Base-by-base conservation (phyloP, 78 protist genomes). In the Dictyostelium firmibasis region DNA sequence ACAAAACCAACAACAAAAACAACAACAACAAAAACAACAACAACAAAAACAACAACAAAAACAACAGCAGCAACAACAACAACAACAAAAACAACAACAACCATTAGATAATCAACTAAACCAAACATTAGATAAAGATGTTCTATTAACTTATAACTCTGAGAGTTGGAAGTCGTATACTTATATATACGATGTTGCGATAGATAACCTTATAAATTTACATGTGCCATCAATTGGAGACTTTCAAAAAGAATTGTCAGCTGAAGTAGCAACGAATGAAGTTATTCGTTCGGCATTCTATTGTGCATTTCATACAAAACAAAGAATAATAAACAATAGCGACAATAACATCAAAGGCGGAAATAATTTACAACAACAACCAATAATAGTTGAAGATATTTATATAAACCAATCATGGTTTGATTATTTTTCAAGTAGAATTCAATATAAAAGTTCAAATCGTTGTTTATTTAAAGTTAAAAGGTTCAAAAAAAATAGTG, bases 231-330 rank as follows among this genome's bases (percentile, higher is more conserved):
- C 86, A 16, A 44, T 64, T 33, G 43, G 25, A n/a, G 81, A 75
- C 20, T 67, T 85, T 60, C 70, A 85, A 50, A 74, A 87, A 11
- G 50, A 53, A 29, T 47, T 77, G 14, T 23, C 67, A 16, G 2
- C 50, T 41, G 70, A 50, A 0, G 29, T n/a, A 27, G 67, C 36
- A 3, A 60, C 53, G 1, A 35, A 87, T 29, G 77, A 77, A 20
- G 25, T 78, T 50, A 70, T 89, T 35, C 72, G 94, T 62, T 36
- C 75, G 13, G 94, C 94, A 89, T 89, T 89, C 64, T 89, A 89
- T 81, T 67, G 83, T 47, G 87, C 94, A 31, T 89, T 89, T 50
- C 43, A 81, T 25, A 89, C 94, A 35, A 69, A 47, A 25, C 83
- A 35, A 77, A 77, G 31, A 31, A 20, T 35, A n/a, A 23, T 35